Evolutionary conservation across 768 basidiomycete species (phyloP).

Genomic region (Leucocoprinus sp.): DNA sequence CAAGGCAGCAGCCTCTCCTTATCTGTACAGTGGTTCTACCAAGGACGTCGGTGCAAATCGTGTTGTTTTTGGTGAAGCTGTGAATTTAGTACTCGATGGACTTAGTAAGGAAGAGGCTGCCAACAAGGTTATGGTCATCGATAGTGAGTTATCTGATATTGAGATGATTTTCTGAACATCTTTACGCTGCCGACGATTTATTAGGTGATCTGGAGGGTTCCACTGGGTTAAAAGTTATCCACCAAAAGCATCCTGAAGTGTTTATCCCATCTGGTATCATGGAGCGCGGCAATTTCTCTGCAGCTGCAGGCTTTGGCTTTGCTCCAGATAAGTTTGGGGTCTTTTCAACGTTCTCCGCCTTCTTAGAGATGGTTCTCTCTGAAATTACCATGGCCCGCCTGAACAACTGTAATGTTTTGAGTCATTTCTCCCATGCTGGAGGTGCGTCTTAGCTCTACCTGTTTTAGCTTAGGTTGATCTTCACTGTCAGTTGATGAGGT

Average conservation of each 20-base stretch:
- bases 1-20: constrained; percentile 47
- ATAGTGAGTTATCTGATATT: constrained; percentile 42
- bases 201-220: constrained; percentile 84
- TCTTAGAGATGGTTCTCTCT: constrained; percentile 85
- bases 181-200: not conserved
- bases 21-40: constrained; percentile 61
- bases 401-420: constrained; percentile 82
- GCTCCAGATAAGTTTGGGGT: constrained; percentile 76
- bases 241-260: constrained; percentile 85
- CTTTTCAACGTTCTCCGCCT: constrained; percentile 87
- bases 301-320: constrained; percentile 84
- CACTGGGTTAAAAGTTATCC: constrained; percentile 81
- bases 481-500: constrained; percentile 51
- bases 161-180: not conserved
- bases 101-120: constrained; percentile 70
- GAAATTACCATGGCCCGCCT: constrained; percentile 91
- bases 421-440: constrained; percentile 86
- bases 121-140: constrained; percentile 80
- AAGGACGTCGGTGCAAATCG: constrained; percentile 76
- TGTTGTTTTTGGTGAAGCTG: constrained; percentile 80
- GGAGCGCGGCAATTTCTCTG: constrained; percentile 80
- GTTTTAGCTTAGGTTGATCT: constrained; percentile 1
- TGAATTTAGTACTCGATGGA: constrained; percentile 67
- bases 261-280: constrained; percentile 81
- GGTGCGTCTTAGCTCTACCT: constrained; percentile 30